A percentile compares a stretch with the other conserved stretches of the same genome.
These are phyloP conservation scores for Syzygium aqueum DNA, from an alignment of 345 rosid species.

Conservation along the genomic window DNA sequence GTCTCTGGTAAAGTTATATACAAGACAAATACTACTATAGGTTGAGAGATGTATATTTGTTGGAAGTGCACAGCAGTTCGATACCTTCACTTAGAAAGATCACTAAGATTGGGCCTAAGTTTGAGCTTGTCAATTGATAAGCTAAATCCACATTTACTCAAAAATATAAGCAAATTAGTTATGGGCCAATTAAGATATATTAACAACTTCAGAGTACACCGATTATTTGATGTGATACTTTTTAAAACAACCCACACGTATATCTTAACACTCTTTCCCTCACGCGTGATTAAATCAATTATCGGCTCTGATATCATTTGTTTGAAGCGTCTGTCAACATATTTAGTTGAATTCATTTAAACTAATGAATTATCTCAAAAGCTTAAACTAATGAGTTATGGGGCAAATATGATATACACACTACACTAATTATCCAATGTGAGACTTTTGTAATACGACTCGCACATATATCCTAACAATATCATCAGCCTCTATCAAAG, in stretches of 20 bases:
- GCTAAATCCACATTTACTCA: too few species aligned
- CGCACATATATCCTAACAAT: too few species aligned
- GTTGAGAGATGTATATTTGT: not conserved
- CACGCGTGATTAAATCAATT: not conserved
- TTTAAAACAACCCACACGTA: not conserved
- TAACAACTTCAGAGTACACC: not conserved
- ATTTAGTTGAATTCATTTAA: too few species aligned
- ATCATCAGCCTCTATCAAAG: too few species aligned
- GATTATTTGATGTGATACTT: not conserved
- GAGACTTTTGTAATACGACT: too few species aligned
- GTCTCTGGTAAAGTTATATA: not conserved
- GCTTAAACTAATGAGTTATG: not conserved
- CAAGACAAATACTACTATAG: not conserved
- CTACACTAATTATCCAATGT: not conserved
- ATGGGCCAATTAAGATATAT: not conserved
- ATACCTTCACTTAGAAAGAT: not conserved
- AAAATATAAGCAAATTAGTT: not conserved
- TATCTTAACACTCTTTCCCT: not conserved
- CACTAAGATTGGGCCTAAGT: not conserved
- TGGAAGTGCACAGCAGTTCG: not conserved
- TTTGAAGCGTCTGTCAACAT: too few species aligned
- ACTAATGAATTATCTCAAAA: not conserved
- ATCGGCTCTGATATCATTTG: too few species aligned
- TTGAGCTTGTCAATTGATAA: too few species aligned
- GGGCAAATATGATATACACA: not conserved